Evolutionary conservation across 2,329 filamentous ascomycete genomes (phyloP), one percentile per base, ranked within the genome.

Genomic region (Trichoderma cornu-damae): DNA sequence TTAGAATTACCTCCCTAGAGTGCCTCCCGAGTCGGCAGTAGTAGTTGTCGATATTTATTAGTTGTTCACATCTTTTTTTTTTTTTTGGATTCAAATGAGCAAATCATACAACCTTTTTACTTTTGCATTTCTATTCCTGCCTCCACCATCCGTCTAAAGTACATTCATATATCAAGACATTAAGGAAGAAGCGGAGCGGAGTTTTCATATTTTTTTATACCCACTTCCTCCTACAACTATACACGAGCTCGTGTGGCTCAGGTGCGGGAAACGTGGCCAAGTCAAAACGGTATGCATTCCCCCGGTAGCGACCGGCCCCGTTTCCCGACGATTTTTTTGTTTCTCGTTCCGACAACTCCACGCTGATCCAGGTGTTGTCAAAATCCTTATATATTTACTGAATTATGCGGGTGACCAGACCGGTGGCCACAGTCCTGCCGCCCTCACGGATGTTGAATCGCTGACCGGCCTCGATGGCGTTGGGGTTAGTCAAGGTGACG

Each of bases 381-480:
- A 30, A 8, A 16, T 53, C 42, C 28, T 59, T 35, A 20, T 35
- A 20, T 28, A 30, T 64, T 78, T 81, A 84, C 69, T 81, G 75
- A 54, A 84, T 62, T 69, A 94, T 86, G 68, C 86, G 85, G 64
- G 89, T 94, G 67, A 91, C 81, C 66, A 94, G 79, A 74, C 89
- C 89, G 67, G 89, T 94, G 66, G 89, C 89, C 59, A 94, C 88
- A 60, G 89, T 94, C 67, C 90, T 85, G 68, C 93, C 92, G 79
- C 94, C 94, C 81, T 99, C 94, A 76, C 94, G 90, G 72, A 99
- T 86, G 81, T 97, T 99, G 84, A 99, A 94, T 68, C 94, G 89
- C 80, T 96, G 90, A 67, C 94, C 93, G 62, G 84, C 78, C 79
- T 99, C 94, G 62, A 96, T 77, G 60, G 93, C 93, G 69, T 95